Base-by-base conservation (phyloP, 2,329 filamentous ascomycete species). In the Pseudocercospora eumusae region DNA sequence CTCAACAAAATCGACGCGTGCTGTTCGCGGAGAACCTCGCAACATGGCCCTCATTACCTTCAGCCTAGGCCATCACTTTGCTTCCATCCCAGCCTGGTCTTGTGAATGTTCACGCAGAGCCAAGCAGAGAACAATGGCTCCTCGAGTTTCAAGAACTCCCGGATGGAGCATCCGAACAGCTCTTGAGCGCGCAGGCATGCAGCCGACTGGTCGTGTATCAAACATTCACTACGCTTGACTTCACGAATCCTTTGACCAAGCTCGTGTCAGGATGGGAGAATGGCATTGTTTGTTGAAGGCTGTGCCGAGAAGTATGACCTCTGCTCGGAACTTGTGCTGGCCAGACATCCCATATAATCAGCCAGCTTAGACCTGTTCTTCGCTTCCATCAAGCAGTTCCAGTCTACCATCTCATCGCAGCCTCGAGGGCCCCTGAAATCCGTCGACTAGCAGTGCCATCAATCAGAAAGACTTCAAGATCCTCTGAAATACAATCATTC, bases 121-220 rank as follows among this genome's bases (percentile, higher is more conserved):
- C 47, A 23, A 50, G 47, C 47, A 23, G 47, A 50, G 42, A 23
- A 45, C 18, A 45, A 45, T 45, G 42, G 18, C 7, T 13, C 23
- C 42, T 20, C n/a, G n/a, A 11, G 18, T 23, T 23, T 20, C 42
- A 45, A 11, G 4, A n/a, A 6, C 18, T 20, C 9, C 42, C 42
- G 10, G 21, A 7, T 20, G 7, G n/a, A 45, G 21, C 5, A 2
- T 8, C 7, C 15, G 18, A 13, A 18, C 47, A 7, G 5, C 13
- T 2, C 21, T 15, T 8, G 10, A 7, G 21, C 47, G 47, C 10
- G 47, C 6, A 50, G n/a, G 23, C 23, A n/a, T 8, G 20, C 47
- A 23, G 47, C 47, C 23, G 47, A 27, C 20, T 50, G 47, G 47
- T 27, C 47, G 28, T 8, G 47, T 50, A 27, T 50, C 47, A 50